A percentile compares a stretch with the other conserved stretches of the same genome.
Conservation (phyloP, 352 stramenopile genomes). For the Phytophthora idaei region DNA sequence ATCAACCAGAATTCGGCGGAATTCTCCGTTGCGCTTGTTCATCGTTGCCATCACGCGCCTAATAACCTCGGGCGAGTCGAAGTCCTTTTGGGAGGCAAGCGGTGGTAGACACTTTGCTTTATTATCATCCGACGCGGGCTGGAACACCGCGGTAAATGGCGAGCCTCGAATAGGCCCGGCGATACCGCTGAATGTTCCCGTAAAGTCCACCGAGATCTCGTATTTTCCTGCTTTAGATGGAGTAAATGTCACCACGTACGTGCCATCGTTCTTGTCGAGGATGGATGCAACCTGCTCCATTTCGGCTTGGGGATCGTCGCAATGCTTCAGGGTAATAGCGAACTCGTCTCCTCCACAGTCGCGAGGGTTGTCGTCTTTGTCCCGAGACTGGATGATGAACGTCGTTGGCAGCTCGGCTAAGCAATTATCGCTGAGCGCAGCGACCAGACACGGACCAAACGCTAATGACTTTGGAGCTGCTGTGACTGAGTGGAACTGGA, state of each 20-base stretch:
- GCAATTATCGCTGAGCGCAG: slow-evolving; percentile 62
- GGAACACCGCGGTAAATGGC: slow-evolving; percentile 74
- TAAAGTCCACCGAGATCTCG: slow-evolving; percentile 90
- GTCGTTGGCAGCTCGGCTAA: slow-evolving; percentile 76
- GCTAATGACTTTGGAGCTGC: slow-evolving; percentile 90
- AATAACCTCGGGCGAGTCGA: slow-evolving; percentile 76
- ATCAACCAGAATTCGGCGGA: slow-evolving; percentile 78
- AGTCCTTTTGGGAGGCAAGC: slow-evolving; percentile 68
- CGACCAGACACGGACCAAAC: slow-evolving; percentile 92
- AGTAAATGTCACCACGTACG: slow-evolving; percentile 93
- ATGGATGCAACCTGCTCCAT: slow-evolving; percentile 54
- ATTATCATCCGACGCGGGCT: slow-evolving; percentile 66
- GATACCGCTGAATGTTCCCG: slow-evolving; percentile 93
- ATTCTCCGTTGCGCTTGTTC: slow-evolving; percentile 87
- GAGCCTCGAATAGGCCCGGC: slow-evolving; percentile 94
- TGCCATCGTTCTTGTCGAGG: slow-evolving; percentile 93
- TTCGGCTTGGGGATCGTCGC: slow-evolving; percentile 49
- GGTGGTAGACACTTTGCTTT: slow-evolving; percentile 77
- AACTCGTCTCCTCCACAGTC: slow-evolving; percentile 97
- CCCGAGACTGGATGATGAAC: slow-evolving; percentile 93
- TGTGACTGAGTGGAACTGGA: slow-evolving; percentile 95
- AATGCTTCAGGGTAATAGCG: slow-evolving; percentile 63
- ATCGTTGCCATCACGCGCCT: slow-evolving; percentile 78
- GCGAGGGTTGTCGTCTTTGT: slow-evolving; percentile 89
- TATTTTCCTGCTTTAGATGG: slow-evolving; percentile 85